Conservation (phyloP, 108 stramenopile species). For the Mayamaea pseudoterrestris region DNA sequence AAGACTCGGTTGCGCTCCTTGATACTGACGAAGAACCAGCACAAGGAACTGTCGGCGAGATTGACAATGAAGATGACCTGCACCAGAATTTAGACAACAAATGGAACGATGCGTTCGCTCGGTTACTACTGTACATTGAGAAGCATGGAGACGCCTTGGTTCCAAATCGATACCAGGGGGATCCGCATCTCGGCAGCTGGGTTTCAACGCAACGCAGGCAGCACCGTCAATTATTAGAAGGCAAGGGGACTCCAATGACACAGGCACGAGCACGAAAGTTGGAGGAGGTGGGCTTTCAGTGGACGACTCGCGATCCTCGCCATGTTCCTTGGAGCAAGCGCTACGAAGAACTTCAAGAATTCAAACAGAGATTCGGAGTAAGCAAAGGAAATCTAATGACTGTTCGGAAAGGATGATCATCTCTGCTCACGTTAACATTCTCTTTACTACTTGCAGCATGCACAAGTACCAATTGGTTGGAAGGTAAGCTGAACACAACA, state of each 20-base stretch:
- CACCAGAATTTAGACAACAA: neutral
- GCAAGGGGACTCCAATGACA: constrained; percentile 13
- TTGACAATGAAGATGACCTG: neutral
- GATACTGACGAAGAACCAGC: too few species aligned
- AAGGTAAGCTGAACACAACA: constrained; percentile 1
- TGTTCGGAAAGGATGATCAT: neutral
- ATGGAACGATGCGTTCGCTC: constrained; percentile 6
- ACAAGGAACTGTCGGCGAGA: too few species aligned
- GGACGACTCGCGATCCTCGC: constrained; percentile 18
- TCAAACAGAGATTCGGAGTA: constrained; percentile 1
- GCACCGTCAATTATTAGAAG: constrained; percentile 4
- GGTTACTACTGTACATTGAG: neutral
- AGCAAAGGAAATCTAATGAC: neutral
- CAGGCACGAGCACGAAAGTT: constrained; percentile 7
- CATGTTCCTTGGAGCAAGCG: constrained; percentile 13
- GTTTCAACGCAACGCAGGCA: constrained; percentile 12
- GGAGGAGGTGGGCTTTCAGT: constrained; percentile 12
- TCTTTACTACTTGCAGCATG: neutral
- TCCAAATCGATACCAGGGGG: constrained; percentile 24
- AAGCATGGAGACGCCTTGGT: constrained; percentile 25
- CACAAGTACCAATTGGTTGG: constrained; percentile 15
- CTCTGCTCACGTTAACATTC: neutral
- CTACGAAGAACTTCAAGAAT: constrained; percentile 5
- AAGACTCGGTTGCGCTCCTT: too few species aligned
- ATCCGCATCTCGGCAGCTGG: constrained; percentile 29